Conservation (phyloP, 2,329 filamentous ascomycete genomes). For the Diaporthe citriasiana region DNA sequence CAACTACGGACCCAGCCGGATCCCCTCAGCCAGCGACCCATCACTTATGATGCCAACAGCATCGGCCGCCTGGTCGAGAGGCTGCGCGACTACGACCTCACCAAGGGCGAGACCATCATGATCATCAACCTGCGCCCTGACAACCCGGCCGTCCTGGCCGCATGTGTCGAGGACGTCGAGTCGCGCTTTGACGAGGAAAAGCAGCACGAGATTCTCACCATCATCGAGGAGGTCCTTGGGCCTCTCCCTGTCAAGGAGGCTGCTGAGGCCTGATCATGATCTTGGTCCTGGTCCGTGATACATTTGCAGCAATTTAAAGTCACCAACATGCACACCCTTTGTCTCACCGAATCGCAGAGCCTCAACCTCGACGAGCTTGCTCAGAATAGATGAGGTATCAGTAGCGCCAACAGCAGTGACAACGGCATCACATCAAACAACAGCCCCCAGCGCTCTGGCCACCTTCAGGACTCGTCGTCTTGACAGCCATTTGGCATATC, state of each 20-base stretch:
- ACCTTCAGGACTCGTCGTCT: conserved; percentile 60
- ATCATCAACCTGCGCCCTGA: conserved; percentile 75
- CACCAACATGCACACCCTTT: neutral
- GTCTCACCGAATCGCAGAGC: neutral
- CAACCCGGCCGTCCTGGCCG: conserved; percentile 70
- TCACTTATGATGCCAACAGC: conserved; percentile 66
- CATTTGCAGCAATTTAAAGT: neutral
- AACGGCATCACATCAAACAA: conserved; percentile 57
- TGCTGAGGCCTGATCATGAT: conserved; percentile 39
- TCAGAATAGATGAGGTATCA: neutral
- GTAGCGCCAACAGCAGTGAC: neutral
- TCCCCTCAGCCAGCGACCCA: conserved; percentile 68
- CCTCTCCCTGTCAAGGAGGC: conserved; percentile 53
- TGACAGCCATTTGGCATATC: conserved; percentile 68
- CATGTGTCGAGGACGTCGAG: conserved; percentile 75
- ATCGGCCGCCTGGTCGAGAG: conserved; percentile 68
- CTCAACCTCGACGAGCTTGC: neutral
- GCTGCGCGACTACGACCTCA: conserved; percentile 70
- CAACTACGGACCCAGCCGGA: conserved; percentile 70
- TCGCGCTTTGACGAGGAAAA: conserved; percentile 71
- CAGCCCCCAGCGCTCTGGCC: conserved; percentile 71
- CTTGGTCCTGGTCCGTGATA: neutral
- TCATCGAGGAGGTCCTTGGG: conserved; percentile 71
- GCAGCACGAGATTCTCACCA: conserved; percentile 69
- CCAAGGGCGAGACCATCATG: conserved; percentile 78